Evolutionary conservation across 331 rosid genomes (phyloP), one percentile per base, ranked within the genome.

Genomic region (Pyracantha coccinea): DNA sequence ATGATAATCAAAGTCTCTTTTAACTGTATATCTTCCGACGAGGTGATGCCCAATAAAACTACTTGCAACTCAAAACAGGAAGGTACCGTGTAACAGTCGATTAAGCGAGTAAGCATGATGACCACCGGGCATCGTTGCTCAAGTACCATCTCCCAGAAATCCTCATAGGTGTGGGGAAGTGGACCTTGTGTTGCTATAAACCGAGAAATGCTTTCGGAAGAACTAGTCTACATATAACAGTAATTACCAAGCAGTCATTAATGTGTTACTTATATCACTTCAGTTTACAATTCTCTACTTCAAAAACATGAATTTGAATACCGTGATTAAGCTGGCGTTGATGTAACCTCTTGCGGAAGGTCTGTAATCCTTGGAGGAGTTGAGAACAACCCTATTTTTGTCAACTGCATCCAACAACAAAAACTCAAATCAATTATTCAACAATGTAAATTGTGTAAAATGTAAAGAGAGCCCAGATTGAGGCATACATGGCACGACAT

Each of bases 161-260:
- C 99, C 84, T 91, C 95, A 11, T 78, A 94, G 15, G 99, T 94
- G 77, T 90, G 90, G 3, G 88, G 96, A 71, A 91, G 82, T 6
- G 98, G 98, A 38, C 98, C 98, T 91, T 94, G 98, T 19, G 98
- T 92, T 65, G 98, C 99, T 61, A 94, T 81, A 83, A 94, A 94
- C 77, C 70, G 85, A 35, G 99, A 88, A 73, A 90, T 79, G 71
- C 15, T 77, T 73, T 85, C 88, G 1, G 92, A 58, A 59, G 90
- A 82, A 54, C 96, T 66, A 29, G 86, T 83, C 97, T 93, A 68
- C 87, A 83, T 29, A 21, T 15, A 76, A 83, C 60, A 78, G 55
- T 21, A 32, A 77, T 47, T 73, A 45, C 54, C 20, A 24, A 71
- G 82, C 19, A 53, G 59, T 77, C 64, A 75, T 17, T 25, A 27